Conservation (phyloP, 257 asterid species). For the Solanum chiquidenum region DNA sequence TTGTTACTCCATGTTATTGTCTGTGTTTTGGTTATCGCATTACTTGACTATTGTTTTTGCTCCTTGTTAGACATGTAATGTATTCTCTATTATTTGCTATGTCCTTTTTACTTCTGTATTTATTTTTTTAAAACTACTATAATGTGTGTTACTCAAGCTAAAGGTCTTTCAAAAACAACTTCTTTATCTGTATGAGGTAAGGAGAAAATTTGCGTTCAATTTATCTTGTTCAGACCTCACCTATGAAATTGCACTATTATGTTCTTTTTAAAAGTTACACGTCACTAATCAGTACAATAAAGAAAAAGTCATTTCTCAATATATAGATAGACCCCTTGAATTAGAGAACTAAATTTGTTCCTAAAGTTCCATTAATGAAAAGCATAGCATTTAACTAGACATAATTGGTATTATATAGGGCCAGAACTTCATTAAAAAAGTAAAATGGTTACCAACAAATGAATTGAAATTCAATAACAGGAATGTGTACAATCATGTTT, state of each 20-base stretch:
- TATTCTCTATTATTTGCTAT: too few relatives aligned
- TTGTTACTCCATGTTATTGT: too few relatives aligned
- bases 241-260: not conserved
- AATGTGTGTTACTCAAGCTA: not conserved
- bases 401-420: not conserved
- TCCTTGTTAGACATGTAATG: not conserved
- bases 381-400: not conserved
- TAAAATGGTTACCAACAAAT: not conserved
- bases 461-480: not conserved
- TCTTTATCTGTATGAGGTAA: too few relatives aligned
- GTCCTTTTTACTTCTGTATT: not conserved
- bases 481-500: not conserved
- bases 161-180: too few relatives aligned
- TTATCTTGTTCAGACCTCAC: not conserved
- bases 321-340: not conserved
- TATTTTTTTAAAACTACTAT: too few relatives aligned
- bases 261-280: too few relatives aligned
- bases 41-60: not conserved
- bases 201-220: too few relatives aligned
- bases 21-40: not conserved
- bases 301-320: not conserved
- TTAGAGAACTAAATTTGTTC: not conserved
- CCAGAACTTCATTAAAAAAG: not conserved
- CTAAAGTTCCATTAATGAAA: not conserved
- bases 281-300: not conserved